Conservation (phyloP, 2,329 filamentous ascomycete species). For the Venturia oleaginea region DNA sequence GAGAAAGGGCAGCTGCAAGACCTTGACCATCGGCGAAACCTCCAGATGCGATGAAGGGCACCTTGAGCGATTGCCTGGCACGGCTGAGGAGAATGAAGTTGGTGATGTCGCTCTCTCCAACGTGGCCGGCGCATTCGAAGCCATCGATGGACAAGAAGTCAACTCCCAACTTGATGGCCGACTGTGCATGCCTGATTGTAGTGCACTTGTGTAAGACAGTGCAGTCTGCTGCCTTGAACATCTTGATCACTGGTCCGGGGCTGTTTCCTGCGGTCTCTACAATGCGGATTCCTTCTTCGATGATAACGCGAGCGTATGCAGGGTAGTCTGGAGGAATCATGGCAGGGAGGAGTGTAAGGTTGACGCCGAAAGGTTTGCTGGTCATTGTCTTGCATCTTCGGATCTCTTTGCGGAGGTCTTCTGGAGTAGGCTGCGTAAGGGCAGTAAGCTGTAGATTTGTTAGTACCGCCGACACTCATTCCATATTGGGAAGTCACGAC, state of each 20-base stretch:
- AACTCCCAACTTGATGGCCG: slow-evolving; percentile 85
- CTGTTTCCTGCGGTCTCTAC: slow-evolving; percentile 90
- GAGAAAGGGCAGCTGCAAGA: slow-evolving; percentile 76
- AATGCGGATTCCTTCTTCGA: slow-evolving; percentile 84
- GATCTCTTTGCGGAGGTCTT: slow-evolving; percentile 90
- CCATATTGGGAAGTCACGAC: neutral
- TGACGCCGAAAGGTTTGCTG: slow-evolving; percentile 76
- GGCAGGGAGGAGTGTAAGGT: slow-evolving; percentile 85
- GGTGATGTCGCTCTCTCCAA: slow-evolving; percentile 78
- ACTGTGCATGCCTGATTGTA: slow-evolving; percentile 84
- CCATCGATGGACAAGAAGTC: slow-evolving; percentile 97
- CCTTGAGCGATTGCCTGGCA: slow-evolving; percentile 71
- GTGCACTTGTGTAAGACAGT: slow-evolving; percentile 96
- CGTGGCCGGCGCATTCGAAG: slow-evolving; percentile 91
- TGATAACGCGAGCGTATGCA: slow-evolving; percentile 83
- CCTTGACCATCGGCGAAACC: slow-evolving; percentile 94
- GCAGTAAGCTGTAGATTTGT: slow-evolving; percentile 51
- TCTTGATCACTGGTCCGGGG: slow-evolving; percentile 80
- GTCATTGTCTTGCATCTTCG: slow-evolving; percentile 74
- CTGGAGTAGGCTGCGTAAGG: slow-evolving; percentile 85
- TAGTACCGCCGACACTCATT: neutral
- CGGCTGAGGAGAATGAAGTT: slow-evolving; percentile 82
- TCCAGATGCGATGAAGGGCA: slow-evolving; percentile 92
- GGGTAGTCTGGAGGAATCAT: slow-evolving; percentile 85
- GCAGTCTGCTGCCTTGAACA: slow-evolving; percentile 70